These are phyloP conservation scores for Trichoderma koningii DNA, from an alignment of 2,329 filamentous ascomycete species.

Conservation along the genomic window DNA sequence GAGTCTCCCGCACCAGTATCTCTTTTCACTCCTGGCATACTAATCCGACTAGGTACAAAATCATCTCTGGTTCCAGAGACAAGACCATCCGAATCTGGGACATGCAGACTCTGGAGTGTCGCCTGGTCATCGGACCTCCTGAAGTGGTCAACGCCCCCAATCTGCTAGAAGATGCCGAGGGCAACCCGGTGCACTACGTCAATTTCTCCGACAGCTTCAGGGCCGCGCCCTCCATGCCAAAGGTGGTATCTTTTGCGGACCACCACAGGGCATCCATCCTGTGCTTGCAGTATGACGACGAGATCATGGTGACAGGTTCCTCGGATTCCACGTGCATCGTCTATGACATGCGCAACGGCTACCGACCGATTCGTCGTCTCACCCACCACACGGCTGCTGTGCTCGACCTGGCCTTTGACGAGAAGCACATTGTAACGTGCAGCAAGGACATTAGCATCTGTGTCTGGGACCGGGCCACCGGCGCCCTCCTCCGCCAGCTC, in stretches of 20 bases:
- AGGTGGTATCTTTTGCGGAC: conserved; percentile 57
- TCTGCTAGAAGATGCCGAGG: conserved; percentile 56
- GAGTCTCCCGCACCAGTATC: conserved; percentile 42
- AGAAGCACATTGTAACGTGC: conserved; percentile 91
- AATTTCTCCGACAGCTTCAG: conserved; percentile 53
- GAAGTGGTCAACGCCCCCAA: conserved; percentile 58
- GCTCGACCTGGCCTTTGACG: conserved; percentile 89
- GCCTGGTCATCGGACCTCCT: conserved; percentile 80
- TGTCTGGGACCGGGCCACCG: conserved; percentile 86
- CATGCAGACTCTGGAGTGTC: conserved; percentile 82
- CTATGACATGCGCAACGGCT: conserved; percentile 79
- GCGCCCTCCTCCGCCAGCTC: conserved; percentile 73
- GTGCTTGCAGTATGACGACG: conserved; percentile 90
- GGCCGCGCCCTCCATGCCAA: conserved; percentile 52
- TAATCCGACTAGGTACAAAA: conserved; percentile 69
- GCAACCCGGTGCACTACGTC: conserved; percentile 57
- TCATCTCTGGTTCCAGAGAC: conserved; percentile 94
- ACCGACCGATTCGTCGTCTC: conserved; percentile 77
- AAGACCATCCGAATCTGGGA: conserved; percentile 97
- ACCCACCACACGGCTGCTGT: conserved; percentile 82
- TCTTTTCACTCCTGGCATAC: background rate
- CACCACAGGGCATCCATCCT: conserved; percentile 93
- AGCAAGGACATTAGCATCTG: conserved; percentile 95
- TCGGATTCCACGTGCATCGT: conserved; percentile 91
- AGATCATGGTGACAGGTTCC: conserved; percentile 91